Evolutionary conservation across 768 basidiomycete genomes (phyloP).

Genomic region (Trametes maxima): DNA sequence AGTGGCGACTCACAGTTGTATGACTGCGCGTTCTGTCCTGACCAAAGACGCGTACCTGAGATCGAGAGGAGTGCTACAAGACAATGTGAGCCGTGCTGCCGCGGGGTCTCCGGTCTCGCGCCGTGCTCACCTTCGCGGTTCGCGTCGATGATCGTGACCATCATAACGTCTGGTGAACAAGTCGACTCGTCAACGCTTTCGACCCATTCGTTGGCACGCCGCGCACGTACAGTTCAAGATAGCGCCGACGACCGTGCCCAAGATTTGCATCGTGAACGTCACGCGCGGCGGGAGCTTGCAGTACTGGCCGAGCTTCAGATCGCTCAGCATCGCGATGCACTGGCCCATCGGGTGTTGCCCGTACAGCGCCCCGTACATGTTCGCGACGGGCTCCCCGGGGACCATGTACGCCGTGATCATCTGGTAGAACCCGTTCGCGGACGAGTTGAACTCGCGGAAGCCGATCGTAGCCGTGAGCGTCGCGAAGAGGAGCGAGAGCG

Average conservation of each 20-base stretch:
- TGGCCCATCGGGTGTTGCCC: conserved; percentile 41
- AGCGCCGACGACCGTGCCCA: conserved; percentile 56
- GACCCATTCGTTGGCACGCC: too few relatives aligned
- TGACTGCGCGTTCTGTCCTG: conserved; percentile 52
- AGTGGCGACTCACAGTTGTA: conserved; percentile 45
- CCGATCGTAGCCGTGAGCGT: conserved; percentile 45
- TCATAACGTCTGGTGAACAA: conserved; percentile 30
- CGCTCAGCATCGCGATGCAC: conserved; percentile 53
- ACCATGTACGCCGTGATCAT: conserved; percentile 34
- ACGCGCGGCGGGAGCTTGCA: conserved; percentile 65
- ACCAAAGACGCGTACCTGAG: conserved; percentile 53
- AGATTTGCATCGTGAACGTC: conserved; percentile 47
- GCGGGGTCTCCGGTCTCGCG: background rate
- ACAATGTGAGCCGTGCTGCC: background rate
- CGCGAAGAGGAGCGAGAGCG: conserved; percentile 58
- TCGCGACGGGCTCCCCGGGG: conserved; percentile 33
- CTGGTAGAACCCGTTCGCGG: conserved; percentile 36
- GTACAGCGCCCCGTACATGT: conserved; percentile 48
- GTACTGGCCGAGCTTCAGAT: conserved; percentile 59
- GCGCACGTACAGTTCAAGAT: conserved; percentile 42
- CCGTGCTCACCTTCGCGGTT: conserved; percentile 27
- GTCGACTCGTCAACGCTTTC: background rate
- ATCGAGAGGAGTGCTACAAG: conserved; percentile 45
- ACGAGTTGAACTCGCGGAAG: conserved; percentile 31
- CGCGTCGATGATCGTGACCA: conserved; percentile 34